Evolutionary conservation across 1,284 basidiomycete species (phyloP).

Genomic region (Lentinula novae-zelandiae): DNA sequence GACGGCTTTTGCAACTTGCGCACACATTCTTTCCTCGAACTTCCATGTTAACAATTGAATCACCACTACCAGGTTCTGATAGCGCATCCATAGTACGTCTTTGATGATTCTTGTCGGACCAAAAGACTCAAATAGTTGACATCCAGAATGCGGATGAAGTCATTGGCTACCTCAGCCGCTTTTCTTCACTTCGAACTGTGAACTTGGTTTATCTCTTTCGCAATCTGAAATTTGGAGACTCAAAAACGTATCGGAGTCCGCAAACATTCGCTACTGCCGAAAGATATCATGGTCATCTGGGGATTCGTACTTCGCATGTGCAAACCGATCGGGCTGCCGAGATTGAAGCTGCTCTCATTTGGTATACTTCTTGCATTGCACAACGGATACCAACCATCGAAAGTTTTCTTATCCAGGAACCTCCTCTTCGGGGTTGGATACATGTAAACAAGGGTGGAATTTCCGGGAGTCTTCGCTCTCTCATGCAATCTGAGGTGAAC

Average conservation of each 20-base stretch:
- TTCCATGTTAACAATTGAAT: neutral
- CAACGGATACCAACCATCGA: neutral
- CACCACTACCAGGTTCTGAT: neutral
- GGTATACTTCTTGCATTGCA: neutral
- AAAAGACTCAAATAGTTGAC: neutral
- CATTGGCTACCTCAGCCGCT: neutral
- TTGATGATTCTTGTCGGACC: neutral
- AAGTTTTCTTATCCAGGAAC: neutral
- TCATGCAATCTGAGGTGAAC: neutral
- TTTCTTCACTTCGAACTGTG: neutral
- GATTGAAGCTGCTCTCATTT: neutral
- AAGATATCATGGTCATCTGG: neutral
- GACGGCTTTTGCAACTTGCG: neutral
- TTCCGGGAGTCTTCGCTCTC: neutral
- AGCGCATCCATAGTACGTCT: neutral
- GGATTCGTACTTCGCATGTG: neutral
- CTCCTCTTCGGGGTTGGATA: neutral
- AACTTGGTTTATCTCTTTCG: neutral
- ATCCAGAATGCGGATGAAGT: neutral
- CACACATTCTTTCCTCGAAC: neutral
- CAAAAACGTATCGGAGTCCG: neutral
- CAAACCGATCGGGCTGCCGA: neutral
- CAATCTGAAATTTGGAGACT: neutral
- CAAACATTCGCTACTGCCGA: neutral
- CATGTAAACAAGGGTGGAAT: neutral